These are phyloP conservation scores for Bipolaris oryzae DNA, from an alignment of 2,329 filamentous ascomycete genomes.

Conservation along the genomic window DNA sequence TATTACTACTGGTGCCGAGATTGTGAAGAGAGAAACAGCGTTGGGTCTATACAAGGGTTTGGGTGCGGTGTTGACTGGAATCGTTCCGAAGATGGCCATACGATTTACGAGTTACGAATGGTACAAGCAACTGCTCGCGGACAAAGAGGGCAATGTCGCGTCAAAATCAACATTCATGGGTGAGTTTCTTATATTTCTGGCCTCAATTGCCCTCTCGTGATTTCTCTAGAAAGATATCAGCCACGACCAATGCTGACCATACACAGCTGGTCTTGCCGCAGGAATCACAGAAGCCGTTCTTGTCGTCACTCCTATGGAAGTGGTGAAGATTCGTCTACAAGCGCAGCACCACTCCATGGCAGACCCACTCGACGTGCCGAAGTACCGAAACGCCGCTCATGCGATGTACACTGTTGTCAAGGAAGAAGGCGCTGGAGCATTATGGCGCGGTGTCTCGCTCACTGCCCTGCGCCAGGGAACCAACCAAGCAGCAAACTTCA, in stretches of 20 bases:
- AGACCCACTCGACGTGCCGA: slow-evolving; percentile 92
- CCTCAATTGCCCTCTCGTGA: neutral
- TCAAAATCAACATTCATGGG: slow-evolving; percentile 74
- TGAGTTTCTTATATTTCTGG: slow-evolving; percentile 48
- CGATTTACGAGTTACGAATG: slow-evolving; percentile 96
- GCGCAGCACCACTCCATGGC: slow-evolving; percentile 98
- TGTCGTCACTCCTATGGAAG: slow-evolving; percentile 98
- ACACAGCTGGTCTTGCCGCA: slow-evolving; percentile 79
- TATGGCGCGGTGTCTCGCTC: slow-evolving; percentile 92
- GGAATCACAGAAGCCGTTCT: slow-evolving; percentile 96
- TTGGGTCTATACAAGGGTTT: slow-evolving; percentile 96
- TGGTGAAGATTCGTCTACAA: slow-evolving; percentile 97
- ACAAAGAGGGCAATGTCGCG: slow-evolving; percentile 69
- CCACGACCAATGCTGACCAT: slow-evolving; percentile 19
- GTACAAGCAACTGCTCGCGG: slow-evolving; percentile 84
- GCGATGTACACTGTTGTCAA: slow-evolving; percentile 84
- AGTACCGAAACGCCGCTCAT: slow-evolving; percentile 93
- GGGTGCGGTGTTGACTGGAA: slow-evolving; percentile 94
- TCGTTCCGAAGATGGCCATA: slow-evolving; percentile 99
- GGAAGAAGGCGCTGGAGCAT: slow-evolving; percentile 84
- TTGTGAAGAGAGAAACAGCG: slow-evolving; percentile 87
- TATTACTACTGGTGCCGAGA: slow-evolving; percentile 81
- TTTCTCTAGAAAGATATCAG: neutral
- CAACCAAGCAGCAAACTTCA: slow-evolving; percentile 97
- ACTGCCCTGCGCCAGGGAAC: slow-evolving; percentile 93